Base-by-base conservation (phyloP, 192 early-diverging fungal species). In the Coemansia aciculifera region DNA sequence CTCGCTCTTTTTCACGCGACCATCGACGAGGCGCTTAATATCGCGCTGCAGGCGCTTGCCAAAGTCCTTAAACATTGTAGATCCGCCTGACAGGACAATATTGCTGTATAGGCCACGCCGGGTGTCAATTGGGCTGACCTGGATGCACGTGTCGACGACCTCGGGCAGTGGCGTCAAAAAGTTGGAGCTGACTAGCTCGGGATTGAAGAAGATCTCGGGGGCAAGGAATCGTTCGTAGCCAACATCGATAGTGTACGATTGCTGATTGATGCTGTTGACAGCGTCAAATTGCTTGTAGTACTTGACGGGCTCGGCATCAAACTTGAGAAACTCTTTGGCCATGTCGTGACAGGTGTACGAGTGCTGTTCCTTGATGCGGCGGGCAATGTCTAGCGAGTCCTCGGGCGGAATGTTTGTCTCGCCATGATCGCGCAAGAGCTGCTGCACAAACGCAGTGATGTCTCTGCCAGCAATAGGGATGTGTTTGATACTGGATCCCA, bases 161-260 rank as follows among this genome's bases (percentile, higher is more conserved):
- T 96, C 91, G 10, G 97, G 96, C 23, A 99, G 84, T 38, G 97
- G 97, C 19, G 94, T 97, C 67, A 97, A 79, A 76, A 97, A 99
- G 76, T 98, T 96, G 23, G 95, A 93, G 86, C 90, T 92, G 44
- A 92, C 93, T 68, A 99, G 95, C 85, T 99, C 97, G 23, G 97
- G 97, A 77, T 97, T 98, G 86, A 99, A 99, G 80, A 99, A 99
- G 78, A 99, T 93, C 74, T 99, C 97, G 17, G 97, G 97, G n/a
- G 93, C 97, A 64, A 99, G 82, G 87, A 99, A 99, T 60, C 97
- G 93, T 78, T 99, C 97, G 74, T 93, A 99, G 59, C 97, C 97
- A 67, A 99, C 91, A 85, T 99, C 97, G 15, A 99, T 93, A 36
- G 81, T 88, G 78, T 98, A 99, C 38, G 92, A 81, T 89, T 95